phyloP scores from a whole-genome alignment of 2,329 filamentous ascomycete species.

The Colletotrichum incanum region DNA sequence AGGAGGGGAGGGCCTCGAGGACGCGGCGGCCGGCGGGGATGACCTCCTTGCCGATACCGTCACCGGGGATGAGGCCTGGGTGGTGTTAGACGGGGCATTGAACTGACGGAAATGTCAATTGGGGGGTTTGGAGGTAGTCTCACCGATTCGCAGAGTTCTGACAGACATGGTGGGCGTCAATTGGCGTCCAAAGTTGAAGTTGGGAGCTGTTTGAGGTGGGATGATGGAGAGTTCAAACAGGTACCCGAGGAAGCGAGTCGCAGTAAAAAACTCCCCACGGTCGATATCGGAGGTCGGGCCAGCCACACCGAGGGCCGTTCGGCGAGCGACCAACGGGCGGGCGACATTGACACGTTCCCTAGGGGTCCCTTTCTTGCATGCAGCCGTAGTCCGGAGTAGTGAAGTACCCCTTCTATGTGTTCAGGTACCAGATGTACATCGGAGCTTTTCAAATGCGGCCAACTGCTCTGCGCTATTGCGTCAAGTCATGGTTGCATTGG shows the following conservation, averaged over 20 bases:
- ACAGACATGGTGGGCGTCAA: constrained; percentile 54
- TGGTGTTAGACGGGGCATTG: constrained; percentile 10
- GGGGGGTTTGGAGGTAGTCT: background rate
- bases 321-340: constrained; percentile 37
- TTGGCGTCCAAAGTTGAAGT: constrained; percentile 28
- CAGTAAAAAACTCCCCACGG: constrained; percentile 37
- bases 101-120: constrained; percentile 8
- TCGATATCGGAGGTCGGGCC: constrained; percentile 42
- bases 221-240: background rate
- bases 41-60: constrained; percentile 98
- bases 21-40: constrained; percentile 94
- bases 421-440: background rate
- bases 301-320: constrained; percentile 41
- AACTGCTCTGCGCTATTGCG: constrained; percentile 21
- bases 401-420: background rate
- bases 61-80: constrained; percentile 90
- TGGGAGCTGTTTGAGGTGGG: constrained; percentile 16
- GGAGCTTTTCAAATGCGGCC: constrained; percentile 17
- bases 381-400: background rate
- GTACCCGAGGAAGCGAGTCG: constrained; percentile 6
- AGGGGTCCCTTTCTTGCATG: background rate
- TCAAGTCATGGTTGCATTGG: constrained; percentile 9
- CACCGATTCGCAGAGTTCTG: constrained; percentile 61
- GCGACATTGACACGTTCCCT: constrained; percentile 12
- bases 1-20: constrained; percentile 93